Percentiles rank a stretch among this genome's conserved stretches.
phyloP scores from a whole-genome alignment of 345 rosid species.

The Ceriops decandra region DNA sequence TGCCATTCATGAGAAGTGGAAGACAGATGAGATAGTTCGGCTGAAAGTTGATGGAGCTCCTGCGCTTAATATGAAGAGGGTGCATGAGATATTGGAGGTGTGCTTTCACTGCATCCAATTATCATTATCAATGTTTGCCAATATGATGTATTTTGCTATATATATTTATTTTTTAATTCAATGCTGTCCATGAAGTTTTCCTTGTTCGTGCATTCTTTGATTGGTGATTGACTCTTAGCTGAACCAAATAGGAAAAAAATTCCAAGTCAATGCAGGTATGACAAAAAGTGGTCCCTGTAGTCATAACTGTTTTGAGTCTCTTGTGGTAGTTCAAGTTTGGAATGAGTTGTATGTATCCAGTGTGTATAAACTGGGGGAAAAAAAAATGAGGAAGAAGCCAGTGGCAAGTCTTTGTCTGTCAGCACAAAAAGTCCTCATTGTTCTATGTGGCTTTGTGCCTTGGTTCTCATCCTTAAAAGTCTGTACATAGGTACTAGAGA shows the following conservation, averaged over 20 bases:
- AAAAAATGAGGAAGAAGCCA: too few species aligned
- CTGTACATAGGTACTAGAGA: neutral
- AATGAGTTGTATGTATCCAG: neutral
- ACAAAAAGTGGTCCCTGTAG: neutral
- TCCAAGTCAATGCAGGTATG: neutral
- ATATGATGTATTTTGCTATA: slow-evolving; percentile 1
- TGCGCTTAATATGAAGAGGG: slow-evolving; percentile 87
- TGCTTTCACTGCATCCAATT: slow-evolving; percentile 25
- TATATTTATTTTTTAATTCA: neutral
- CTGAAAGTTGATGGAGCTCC: slow-evolving; percentile 75
- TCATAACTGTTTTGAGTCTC: neutral
- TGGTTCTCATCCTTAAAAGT: neutral
- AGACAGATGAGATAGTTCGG: slow-evolving; percentile 70
- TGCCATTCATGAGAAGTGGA: slow-evolving; percentile 73
- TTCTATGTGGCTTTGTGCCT: too few species aligned
- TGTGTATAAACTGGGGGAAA: too few species aligned
- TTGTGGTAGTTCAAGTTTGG: neutral
- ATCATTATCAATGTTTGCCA: neutral
- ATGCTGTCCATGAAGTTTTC: neutral
- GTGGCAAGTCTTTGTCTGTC: too few species aligned
- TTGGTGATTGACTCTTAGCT: neutral
- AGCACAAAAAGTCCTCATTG: too few species aligned
- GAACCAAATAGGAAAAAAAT: neutral
- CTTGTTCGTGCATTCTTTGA: neutral
- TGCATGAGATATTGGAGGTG: slow-evolving; percentile 94